A percentile compares a stretch with the other conserved stretches of the same genome.
These are phyloP conservation scores for Kernera saxatilis DNA, from an alignment of 345 rosid species.

Conservation along the genomic window DNA sequence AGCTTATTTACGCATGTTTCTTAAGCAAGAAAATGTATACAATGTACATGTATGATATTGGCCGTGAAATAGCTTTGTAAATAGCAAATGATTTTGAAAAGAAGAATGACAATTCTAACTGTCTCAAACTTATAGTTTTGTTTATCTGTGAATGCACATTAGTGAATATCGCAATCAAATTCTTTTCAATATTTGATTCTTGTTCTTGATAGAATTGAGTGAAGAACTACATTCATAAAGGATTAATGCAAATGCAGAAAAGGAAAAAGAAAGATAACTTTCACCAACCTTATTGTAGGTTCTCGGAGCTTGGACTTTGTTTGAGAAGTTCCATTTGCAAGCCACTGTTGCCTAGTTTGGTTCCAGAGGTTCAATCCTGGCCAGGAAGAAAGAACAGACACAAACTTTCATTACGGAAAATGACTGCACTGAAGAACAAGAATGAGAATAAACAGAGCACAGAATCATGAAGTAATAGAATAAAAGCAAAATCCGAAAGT, in stretches of 20 bases:
- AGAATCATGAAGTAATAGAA: not conserved
- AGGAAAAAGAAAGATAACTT: not conserved
- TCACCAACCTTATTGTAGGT: constrained; percentile 60
- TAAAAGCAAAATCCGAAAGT: not conserved
- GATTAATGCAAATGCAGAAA: not conserved
- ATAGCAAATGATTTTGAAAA: not conserved
- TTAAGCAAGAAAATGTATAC: not conserved
- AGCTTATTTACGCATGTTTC: not conserved
- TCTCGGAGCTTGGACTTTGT: constrained; percentile 39
- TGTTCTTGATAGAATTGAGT: not conserved
- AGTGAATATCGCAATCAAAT: not conserved
- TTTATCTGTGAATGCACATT: not conserved
- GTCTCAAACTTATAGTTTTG: not conserved
- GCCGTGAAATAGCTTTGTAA: not conserved
- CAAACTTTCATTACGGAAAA: not conserved
- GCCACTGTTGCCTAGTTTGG: constrained; percentile 69
- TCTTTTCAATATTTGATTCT: not conserved
- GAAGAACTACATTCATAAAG: not conserved
- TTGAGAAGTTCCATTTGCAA: constrained; percentile 40
- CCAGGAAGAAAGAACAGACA: constrained; percentile 14
- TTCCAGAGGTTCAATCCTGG: constrained; percentile 72
- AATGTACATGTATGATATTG: not conserved
- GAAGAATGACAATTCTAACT: not conserved
- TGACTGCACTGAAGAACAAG: not conserved
- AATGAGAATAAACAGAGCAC: constrained; percentile 3